Conservation (phyloP, 768 basidiomycete species). For the Tricholoma matsutake region DNA sequence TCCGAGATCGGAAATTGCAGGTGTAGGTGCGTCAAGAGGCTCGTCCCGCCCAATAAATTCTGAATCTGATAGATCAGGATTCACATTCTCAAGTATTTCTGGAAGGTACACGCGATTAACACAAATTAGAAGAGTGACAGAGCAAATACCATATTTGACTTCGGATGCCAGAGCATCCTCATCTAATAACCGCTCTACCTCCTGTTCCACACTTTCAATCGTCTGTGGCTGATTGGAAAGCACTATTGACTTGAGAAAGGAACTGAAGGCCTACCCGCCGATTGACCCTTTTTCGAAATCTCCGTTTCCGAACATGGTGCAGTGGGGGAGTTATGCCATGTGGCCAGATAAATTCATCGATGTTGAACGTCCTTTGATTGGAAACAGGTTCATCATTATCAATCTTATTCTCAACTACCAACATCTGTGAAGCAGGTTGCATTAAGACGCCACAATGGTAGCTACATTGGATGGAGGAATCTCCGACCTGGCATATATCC, state of each 20-base stretch:
- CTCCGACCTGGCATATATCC: slow-evolving; percentile 89
- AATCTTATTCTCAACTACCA: slow-evolving; percentile 78
- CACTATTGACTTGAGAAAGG: not conserved
- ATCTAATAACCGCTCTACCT: slow-evolving; percentile 83
- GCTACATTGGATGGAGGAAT: slow-evolving; percentile 1
- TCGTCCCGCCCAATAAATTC: slow-evolving; percentile 76
- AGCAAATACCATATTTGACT: slow-evolving; percentile 66
- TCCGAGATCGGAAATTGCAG: slow-evolving; percentile 65
- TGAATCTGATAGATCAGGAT: slow-evolving; percentile 86
- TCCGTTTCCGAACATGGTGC: slow-evolving; percentile 83
- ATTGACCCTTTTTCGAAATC: slow-evolving; percentile 90
- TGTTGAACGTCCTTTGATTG: slow-evolving; percentile 69
- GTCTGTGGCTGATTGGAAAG: slow-evolving; percentile 44
- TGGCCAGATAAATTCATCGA: slow-evolving; percentile 97
- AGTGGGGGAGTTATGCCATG: slow-evolving; percentile 95
- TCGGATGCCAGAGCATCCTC: slow-evolving; percentile 74
- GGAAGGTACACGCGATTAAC: slow-evolving; percentile 1
- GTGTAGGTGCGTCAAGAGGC: slow-evolving; percentile 66
- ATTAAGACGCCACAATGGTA: slow-evolving; percentile 5
- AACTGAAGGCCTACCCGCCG: slow-evolving; percentile 51
- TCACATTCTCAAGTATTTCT: slow-evolving; percentile 89
- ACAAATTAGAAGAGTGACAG: not conserved
- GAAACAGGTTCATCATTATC: slow-evolving; percentile 64
- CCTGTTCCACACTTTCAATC: slow-evolving; percentile 92
- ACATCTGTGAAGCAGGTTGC: slow-evolving; percentile 60